These are phyloP conservation scores for Durusdinium trenchii DNA, from an alignment of 73 alveolate genomes.

Conservation along the genomic window DNA sequence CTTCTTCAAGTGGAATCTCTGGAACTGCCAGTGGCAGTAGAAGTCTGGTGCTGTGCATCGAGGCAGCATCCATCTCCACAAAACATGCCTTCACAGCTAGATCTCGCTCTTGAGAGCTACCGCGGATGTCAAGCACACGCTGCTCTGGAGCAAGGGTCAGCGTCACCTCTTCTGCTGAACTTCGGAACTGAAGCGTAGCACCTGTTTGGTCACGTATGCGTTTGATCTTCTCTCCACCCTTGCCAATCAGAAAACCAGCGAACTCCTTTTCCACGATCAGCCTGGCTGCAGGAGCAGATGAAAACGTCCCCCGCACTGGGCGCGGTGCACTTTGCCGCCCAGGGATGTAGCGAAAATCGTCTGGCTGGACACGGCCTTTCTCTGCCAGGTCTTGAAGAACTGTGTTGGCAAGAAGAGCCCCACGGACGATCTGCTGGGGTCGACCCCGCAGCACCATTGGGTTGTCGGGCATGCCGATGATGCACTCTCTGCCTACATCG, in stretches of 20 bases:
- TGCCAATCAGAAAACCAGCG: slow-evolving; percentile 84
- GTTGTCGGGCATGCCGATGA: slow-evolving; percentile 84
- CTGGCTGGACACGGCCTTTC: slow-evolving; percentile 41
- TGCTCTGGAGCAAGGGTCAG: slow-evolving; percentile 66
- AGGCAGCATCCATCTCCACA: slow-evolving; percentile 75
- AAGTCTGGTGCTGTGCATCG: not conserved
- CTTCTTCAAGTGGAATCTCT: slow-evolving; percentile 66
- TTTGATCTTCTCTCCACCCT: slow-evolving; percentile 84
- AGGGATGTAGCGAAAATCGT: slow-evolving; percentile 71
- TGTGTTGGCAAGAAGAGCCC: slow-evolving; percentile 63
- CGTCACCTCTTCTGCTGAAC: slow-evolving; percentile 80
- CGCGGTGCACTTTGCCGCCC: too few relatives aligned
- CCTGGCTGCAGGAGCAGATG: slow-evolving; percentile 48
- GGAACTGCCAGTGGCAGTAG: slow-evolving; percentile 59
- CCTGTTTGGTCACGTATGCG: slow-evolving; percentile 76
- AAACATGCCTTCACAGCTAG: slow-evolving; percentile 48
- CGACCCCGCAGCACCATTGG: slow-evolving; percentile 77
- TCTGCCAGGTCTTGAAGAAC: slow-evolving; percentile 85
- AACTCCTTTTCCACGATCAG: slow-evolving; percentile 33
- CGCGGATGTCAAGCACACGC: slow-evolving; percentile 64
- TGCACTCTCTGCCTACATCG: slow-evolving; percentile 84
- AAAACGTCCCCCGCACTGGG: not conserved
- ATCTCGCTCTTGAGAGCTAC: slow-evolving; percentile 28
- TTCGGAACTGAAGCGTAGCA: slow-evolving; percentile 65
- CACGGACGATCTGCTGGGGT: slow-evolving; percentile 56